A percentile compares a stretch with the other conserved stretches of the same genome.
Evolutionary conservation across 148 eudicot genomes (phyloP).

Genomic region (Vaccinium vitisidaea): DNA sequence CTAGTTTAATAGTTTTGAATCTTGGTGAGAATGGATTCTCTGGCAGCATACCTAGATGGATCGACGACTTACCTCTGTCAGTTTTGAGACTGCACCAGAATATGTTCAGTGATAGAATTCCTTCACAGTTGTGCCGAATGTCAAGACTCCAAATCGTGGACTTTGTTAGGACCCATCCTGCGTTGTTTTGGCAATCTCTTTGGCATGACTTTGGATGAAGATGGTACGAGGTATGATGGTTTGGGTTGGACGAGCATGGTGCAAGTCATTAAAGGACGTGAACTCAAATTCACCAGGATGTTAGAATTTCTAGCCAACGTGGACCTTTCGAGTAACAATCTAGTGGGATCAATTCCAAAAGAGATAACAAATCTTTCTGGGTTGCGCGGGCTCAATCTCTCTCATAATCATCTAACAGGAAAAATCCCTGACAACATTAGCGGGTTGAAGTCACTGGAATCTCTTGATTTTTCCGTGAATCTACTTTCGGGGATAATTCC

Average conservation of each 20-base stretch:
- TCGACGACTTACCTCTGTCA: no score
- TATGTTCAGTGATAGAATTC: not conserved
- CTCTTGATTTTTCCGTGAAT: not conserved
- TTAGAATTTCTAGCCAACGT: constrained; percentile 14
- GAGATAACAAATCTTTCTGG: constrained; percentile 28
- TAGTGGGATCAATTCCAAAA: constrained; percentile 32
- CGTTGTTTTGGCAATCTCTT: constrained; percentile 18
- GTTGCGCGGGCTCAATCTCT: constrained; percentile 30
- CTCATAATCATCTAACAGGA: constrained; percentile 29
- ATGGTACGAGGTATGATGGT: not conserved
- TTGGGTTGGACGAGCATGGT: not conserved
- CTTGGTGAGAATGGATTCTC: no score
- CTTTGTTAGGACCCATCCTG: constrained; percentile 39
- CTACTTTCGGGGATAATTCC: not conserved
- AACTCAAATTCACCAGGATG: constrained; percentile 13
- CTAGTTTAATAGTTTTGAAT: no score
- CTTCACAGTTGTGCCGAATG: not conserved
- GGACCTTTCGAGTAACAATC: constrained; percentile 46
- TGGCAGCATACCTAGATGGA: no score
- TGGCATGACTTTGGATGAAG: constrained; percentile 4
- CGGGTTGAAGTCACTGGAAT: constrained; percentile 14
- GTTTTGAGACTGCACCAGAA: not conserved
- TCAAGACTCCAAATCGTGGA: constrained; percentile 25
- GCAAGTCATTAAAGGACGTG: constrained; percentile 24
- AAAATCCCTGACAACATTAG: constrained; percentile 31